These are phyloP conservation scores for Phytophthora capsici DNA, from an alignment of 352 stramenopile species.

Conservation along the genomic window DNA sequence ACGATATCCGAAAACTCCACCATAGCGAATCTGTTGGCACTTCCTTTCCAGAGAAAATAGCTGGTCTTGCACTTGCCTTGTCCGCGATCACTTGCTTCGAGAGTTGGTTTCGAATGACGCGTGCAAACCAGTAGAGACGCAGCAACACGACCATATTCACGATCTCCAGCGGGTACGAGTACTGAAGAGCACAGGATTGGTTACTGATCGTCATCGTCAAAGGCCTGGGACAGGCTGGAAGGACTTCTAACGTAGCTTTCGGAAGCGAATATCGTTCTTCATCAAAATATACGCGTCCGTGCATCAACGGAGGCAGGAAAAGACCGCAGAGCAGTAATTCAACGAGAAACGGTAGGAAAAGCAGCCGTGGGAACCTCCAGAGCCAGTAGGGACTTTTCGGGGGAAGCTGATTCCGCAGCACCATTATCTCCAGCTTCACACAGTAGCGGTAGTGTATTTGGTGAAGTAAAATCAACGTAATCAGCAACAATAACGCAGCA, in stretches of 20 bases:
- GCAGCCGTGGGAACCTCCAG: slow-evolving; percentile 22
- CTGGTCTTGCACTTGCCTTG: slow-evolving; percentile 32
- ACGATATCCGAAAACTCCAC: slow-evolving; percentile 65
- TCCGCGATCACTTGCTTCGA: slow-evolving; percentile 42
- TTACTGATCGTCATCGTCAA: slow-evolving; percentile 30
- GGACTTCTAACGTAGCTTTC: slow-evolving; percentile 9
- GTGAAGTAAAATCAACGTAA: slow-evolving; percentile 49
- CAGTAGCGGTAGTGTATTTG: slow-evolving; percentile 57
- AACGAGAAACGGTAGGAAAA: slow-evolving; percentile 51
- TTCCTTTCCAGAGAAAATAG: slow-evolving; percentile 19
- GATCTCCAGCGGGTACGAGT: slow-evolving; percentile 67
- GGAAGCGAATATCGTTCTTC: slow-evolving; percentile 55
- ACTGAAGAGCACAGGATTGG: slow-evolving; percentile 48
- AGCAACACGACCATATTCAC: slow-evolving; percentile 66
- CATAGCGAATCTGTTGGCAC: slow-evolving; percentile 51
- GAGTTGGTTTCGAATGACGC: slow-evolving; percentile 58
- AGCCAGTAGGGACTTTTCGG: slow-evolving; percentile 18
- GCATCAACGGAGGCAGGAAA: slow-evolving; percentile 60
- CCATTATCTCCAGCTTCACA: slow-evolving; percentile 62
- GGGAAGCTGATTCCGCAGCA: slow-evolving; percentile 56
- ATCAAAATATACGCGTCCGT: slow-evolving; percentile 47
- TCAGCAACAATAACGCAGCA: slow-evolving; percentile 43
- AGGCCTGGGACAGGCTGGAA: slow-evolving; percentile 31
- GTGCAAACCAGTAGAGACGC: slow-evolving; percentile 68
- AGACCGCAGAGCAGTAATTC: slow-evolving; percentile 50